Percentiles rank a stretch among this genome's conserved stretches.
Evolutionary conservation across 2,329 filamentous ascomycete genomes (phyloP).

Genomic region (Curvularia sp.): DNA sequence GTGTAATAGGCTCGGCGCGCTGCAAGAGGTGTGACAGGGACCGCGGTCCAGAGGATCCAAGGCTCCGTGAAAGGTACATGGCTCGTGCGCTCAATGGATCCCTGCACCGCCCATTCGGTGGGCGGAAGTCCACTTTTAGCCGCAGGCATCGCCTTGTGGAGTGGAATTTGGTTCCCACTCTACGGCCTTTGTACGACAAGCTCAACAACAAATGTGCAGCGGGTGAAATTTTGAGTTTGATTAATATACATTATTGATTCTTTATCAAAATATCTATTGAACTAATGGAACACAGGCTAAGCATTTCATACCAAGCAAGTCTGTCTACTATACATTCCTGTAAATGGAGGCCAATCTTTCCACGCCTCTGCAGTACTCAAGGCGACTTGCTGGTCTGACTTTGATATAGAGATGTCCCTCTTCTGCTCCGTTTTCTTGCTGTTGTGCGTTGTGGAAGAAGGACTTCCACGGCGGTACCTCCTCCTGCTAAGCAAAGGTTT

Average conservation of each 20-base stretch:
- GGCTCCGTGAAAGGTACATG: conserved; percentile 10
- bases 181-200: neutral
- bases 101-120: conserved; percentile 13
- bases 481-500: conserved; percentile 9
- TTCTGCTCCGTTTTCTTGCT: neutral
- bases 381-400: conserved; percentile 10
- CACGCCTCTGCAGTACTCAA: conserved; percentile 4
- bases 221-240: neutral
- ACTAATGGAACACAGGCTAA: neutral
- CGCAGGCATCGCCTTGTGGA: conserved; percentile 2
- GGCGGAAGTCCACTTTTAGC: conserved; percentile 22
- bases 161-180: conserved; percentile 1
- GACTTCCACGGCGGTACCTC: conserved; percentile 8
- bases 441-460: neutral
- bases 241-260: neutral
- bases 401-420: neutral
- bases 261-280: neutral
- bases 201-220: neutral
- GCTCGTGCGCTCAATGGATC: conserved; percentile 13
- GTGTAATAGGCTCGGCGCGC: conserved; percentile 16
- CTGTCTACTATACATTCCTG: conserved; percentile 24
- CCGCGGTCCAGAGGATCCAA: conserved; percentile 4
- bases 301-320: conserved; percentile 1
- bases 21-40: conserved; percentile 8
- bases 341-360: conserved; percentile 22